Percentiles rank a stretch among this genome's conserved stretches.
Evolutionary conservation across 768 basidiomycete genomes (phyloP).

Genomic region (Chiua virens): DNA sequence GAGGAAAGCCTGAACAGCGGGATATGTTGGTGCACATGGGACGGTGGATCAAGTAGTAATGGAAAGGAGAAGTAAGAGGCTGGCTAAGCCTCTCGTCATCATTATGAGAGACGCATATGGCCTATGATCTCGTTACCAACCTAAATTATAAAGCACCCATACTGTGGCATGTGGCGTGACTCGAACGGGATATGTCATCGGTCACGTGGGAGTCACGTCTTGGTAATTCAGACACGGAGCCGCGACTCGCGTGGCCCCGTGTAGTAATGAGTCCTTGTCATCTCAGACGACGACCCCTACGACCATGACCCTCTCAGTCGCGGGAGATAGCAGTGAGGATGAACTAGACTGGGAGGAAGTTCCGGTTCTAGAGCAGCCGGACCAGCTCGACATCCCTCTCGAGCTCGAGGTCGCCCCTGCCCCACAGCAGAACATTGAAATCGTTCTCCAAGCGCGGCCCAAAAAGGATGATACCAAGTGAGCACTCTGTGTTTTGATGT

Average conservation of each 20-base stretch:
- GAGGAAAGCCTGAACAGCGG: no score
- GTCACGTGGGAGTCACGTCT: slow-evolving; percentile 20
- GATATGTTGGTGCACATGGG: no score
- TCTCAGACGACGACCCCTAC: slow-evolving; percentile 5
- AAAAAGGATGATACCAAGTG: slow-evolving; percentile 47
- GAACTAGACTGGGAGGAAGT: slow-evolving; percentile 85
- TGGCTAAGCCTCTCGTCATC: no score
- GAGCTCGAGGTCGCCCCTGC: slow-evolving; percentile 29
- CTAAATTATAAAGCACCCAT: no score
- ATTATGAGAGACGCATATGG: no score
- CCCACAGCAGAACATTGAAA: slow-evolving; percentile 60
- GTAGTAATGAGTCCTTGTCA: slow-evolving; percentile 8
- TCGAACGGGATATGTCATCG: not conserved
- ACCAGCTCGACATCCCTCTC: slow-evolving; percentile 16
- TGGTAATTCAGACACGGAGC: no score
- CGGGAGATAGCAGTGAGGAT: slow-evolving; percentile 49
- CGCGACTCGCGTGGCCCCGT: slow-evolving; percentile 11
- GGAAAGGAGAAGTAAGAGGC: no score
- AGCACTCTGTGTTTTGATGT: no score
- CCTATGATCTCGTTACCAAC: no score
- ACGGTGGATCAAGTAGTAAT: no score
- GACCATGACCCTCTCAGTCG: slow-evolving; percentile 17
- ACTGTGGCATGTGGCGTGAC: no score
- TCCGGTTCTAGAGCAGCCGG: slow-evolving; percentile 44
- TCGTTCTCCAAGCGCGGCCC: slow-evolving; percentile 57